Conservation (phyloP, 2,329 filamentous ascomycete species). For the Phyllosticta citriasiana region DNA sequence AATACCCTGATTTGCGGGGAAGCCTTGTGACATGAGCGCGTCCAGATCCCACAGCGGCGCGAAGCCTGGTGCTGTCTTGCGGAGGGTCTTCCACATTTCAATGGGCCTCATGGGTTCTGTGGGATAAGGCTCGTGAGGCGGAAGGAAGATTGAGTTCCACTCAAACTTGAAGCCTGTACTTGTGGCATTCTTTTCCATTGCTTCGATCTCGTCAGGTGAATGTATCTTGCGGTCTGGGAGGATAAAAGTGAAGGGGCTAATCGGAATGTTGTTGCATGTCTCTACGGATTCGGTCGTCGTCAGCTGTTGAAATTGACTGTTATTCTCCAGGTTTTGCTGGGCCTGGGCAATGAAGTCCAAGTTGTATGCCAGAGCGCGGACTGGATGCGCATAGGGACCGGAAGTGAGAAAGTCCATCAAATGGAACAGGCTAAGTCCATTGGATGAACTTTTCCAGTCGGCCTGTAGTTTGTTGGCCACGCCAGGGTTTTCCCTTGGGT, state of each 20-base stretch:
- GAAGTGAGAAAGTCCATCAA: background rate
- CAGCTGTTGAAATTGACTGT: background rate
- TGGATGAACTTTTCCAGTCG: background rate
- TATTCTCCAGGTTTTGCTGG: background rate
- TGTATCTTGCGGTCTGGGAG: background rate
- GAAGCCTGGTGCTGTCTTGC: background rate
- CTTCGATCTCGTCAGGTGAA: background rate
- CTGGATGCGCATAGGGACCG: background rate
- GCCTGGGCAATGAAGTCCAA: background rate
- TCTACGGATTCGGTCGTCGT: background rate
- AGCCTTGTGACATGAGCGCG: background rate
- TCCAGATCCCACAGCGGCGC: slow-evolving; percentile 3
- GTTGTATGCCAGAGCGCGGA: background rate
- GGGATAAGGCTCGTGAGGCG: background rate
- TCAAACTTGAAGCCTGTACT: no score
- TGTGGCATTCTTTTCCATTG: background rate
- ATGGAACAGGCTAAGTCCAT: background rate
- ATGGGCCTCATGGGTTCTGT: background rate
- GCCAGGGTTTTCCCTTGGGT: background rate
- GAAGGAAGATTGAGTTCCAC: background rate
- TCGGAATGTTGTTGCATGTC: background rate
- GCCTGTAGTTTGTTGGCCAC: background rate
- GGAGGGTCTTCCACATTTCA: background rate
- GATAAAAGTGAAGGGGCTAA: slow-evolving; percentile 1
- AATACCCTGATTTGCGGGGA: background rate